These are phyloP conservation scores for Carallia pectinifolia DNA, from an alignment of 345 rosid genomes.

Conservation along the genomic window DNA sequence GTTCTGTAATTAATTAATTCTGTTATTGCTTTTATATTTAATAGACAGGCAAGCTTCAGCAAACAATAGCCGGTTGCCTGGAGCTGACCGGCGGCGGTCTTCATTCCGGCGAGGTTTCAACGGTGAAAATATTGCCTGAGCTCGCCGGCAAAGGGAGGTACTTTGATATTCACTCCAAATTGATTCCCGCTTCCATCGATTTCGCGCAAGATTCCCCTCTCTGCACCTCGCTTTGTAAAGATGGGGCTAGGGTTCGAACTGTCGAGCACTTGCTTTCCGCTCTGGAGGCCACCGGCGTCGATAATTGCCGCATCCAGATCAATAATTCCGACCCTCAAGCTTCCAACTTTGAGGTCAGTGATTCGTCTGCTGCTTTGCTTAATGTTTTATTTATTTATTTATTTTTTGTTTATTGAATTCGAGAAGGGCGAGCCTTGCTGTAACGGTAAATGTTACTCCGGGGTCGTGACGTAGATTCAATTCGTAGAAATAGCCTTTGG, in stretches of 20 bases:
- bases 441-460: not conserved
- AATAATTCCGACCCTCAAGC: conserved; percentile 30
- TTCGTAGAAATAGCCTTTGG: no score
- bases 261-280: conserved; percentile 90
- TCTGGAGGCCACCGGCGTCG: conserved; percentile 71
- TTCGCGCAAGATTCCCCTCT: conserved; percentile 57
- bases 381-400: not conserved
- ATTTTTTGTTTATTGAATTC: not conserved
- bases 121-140: conserved; percentile 60
- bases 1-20: not conserved
- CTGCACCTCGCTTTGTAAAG: conserved; percentile 67
- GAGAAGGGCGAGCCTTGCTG: not conserved
- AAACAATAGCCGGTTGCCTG: conserved; percentile 57
- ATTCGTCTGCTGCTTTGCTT: not conserved
- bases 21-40: not conserved
- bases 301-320: conserved; percentile 73
- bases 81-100: conserved; percentile 53
- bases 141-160: conserved; percentile 66
- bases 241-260: conserved; percentile 53
- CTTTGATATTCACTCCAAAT: conserved; percentile 49
- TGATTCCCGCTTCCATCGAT: conserved; percentile 64
- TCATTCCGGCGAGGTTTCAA: conserved; percentile 70
- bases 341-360: conserved; percentile 54
- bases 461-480: no score
- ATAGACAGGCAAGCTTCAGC: conserved; percentile 73